phyloP scores from a whole-genome alignment of 257 asterid genomes.

The Ophiorrhiza pumila region DNA sequence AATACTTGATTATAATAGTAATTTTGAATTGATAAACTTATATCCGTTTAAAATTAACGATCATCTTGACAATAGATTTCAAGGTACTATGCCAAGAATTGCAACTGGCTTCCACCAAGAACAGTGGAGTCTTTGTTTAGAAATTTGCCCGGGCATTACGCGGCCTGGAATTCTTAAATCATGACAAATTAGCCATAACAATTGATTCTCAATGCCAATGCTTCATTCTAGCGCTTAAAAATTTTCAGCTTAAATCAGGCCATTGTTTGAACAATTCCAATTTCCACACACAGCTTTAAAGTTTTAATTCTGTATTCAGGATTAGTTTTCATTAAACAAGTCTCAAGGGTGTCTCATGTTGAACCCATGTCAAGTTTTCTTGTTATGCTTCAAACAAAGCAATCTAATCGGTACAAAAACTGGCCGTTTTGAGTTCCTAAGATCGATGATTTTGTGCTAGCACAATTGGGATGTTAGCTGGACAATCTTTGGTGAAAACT shows the following conservation, averaged over 20 bases:
- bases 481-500: constrained; percentile 20
- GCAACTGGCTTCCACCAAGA: constrained; percentile 7
- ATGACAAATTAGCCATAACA: constrained; percentile 13
- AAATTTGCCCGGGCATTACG: constrained; percentile 13
- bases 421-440: constrained; percentile 22
- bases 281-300: constrained; percentile 34
- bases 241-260: no score
- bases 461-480: constrained; percentile 20
- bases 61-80: no score
- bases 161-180: constrained; percentile 3
- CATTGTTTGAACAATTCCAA: no score
- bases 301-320: constrained; percentile 24
- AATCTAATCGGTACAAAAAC: constrained; percentile 14
- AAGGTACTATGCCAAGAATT: no score
- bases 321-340: neutral
- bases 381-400: constrained; percentile 22
- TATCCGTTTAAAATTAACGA: no score
- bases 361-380: constrained; percentile 31
- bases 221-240: constrained; percentile 27
- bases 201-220: constrained; percentile 37
- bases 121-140: constrained; percentile 31
- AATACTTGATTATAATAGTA: no score
- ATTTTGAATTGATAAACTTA: no score
- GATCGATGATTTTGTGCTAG: constrained; percentile 32
- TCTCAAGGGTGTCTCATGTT: constrained; percentile 23